Evolutionary conservation across 306 rosid genomes (phyloP), one percentile per base, ranked within the genome.

Genomic region (Vicia faba): DNA sequence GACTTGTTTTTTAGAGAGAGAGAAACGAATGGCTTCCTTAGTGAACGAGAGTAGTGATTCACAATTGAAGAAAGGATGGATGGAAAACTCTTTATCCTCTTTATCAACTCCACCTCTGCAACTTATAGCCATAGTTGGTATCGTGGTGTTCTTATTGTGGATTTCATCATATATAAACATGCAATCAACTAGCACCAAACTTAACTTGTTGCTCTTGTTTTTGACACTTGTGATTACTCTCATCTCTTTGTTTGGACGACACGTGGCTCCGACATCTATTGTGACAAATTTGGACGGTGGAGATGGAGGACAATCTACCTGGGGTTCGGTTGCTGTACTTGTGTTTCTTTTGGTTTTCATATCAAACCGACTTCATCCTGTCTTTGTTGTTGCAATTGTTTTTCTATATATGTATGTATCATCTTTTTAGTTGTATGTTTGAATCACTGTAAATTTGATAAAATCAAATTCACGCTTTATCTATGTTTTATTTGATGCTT

Each of bases 21-120:
- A 66, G 7, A 12, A 51, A 11, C 25, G 9, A 25, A 83, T 88
- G 95, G 83, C 86, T 59, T 71, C 82, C 70, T 16, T 73, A 2
- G 5, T 77, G 46, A 79, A 77, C 8, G 85, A 86, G 40, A 79
- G 66, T 50, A 88, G 71, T 10, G 82, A 85, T 20, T 48, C 79
- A 51, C 65, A 76, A 62, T 45, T 71, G 82, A 81, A 75, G 53
- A 76, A 50, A 55, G 82, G 81, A 14, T 77, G 86, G 87, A 68
- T 75, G 36, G 92, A 75, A 40, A 81, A 69, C 65, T 70, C 83
- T 1, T 10, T 83, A 19, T 23, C 77, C 23, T 78, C 88, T 15
- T 8, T 79, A 40, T 61, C 88, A 15, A 66, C 68, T 20, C 88
- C 85, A 14, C 91, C 89, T 53, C 23, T 58, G 23, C 85, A 83